A percentile compares a stretch with the other conserved stretches of the same genome.
Conservation (phyloP, 805 yeast genomes). For the Nakazawaea anatomiae region DNA sequence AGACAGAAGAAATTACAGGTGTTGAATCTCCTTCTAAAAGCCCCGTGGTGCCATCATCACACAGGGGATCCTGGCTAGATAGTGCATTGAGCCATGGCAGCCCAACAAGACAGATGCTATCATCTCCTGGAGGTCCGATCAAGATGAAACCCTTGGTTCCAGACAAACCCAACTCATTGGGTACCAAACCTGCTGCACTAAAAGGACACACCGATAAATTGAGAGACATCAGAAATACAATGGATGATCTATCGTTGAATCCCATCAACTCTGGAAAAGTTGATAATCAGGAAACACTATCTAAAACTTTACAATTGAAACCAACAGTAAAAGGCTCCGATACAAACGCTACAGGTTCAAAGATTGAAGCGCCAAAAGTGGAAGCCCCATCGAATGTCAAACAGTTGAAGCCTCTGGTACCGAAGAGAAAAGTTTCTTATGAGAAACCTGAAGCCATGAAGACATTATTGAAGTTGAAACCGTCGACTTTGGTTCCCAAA, state of each 20-base stretch:
- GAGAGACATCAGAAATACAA: background rate
- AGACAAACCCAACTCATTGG: conserved; percentile 6
- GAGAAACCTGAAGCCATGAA: conserved; percentile 14
- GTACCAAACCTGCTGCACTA: background rate
- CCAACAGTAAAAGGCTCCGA: background rate
- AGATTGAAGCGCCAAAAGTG: background rate
- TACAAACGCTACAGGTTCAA: background rate
- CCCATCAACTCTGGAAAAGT: background rate
- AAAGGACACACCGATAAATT: background rate
- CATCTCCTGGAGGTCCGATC: background rate
- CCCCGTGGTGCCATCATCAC: background rate
- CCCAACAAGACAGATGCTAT: background rate
- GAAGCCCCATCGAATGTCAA: conserved; percentile 15
- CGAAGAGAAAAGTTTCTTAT: background rate
- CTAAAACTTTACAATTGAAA: no score
- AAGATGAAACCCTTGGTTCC: conserved; percentile 9
- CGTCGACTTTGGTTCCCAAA: conserved; percentile 15
- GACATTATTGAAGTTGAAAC: conserved; percentile 13
- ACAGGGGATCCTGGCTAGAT: conserved; percentile 6
- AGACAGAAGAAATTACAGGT: background rate
- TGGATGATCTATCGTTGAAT: background rate
- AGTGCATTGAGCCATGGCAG: conserved; percentile 5
- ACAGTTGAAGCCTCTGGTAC: conserved; percentile 11
- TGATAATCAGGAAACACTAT: background rate
- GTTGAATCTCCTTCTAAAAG: background rate